Conservation (phyloP, 2,329 filamentous ascomycete genomes). For the Penicillium sp. region DNA sequence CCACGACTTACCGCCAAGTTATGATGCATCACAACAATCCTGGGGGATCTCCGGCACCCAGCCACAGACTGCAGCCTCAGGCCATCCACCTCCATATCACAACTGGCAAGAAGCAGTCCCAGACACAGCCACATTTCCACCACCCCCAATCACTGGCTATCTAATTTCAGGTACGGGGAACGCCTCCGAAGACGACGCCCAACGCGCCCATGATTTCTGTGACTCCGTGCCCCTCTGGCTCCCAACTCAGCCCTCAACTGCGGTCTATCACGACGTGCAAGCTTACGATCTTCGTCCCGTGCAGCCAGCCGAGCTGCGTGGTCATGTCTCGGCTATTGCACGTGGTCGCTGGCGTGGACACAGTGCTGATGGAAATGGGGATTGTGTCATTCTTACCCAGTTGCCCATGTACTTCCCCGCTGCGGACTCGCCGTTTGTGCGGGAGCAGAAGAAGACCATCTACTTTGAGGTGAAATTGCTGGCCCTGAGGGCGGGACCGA, state of each 20-base stretch:
- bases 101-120: slow-evolving; percentile 61
- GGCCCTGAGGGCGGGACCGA: slow-evolving; percentile 40
- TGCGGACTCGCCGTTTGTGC: slow-evolving; percentile 51
- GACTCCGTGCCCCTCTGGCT: slow-evolving; percentile 52
- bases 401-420: slow-evolving; percentile 58
- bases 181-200: slow-evolving; percentile 54
- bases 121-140: slow-evolving; percentile 60
- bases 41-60: not conserved
- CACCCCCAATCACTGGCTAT: slow-evolving; percentile 57
- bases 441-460: slow-evolving; percentile 51
- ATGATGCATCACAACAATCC: slow-evolving; percentile 7
- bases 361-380: slow-evolving; percentile 45
- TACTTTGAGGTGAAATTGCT: slow-evolving; percentile 61
- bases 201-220: slow-evolving; percentile 59
- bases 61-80: not conserved
- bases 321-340: slow-evolving; percentile 39
- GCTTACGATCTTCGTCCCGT: slow-evolving; percentile 49
- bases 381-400: slow-evolving; percentile 55
- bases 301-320: slow-evolving; percentile 43
- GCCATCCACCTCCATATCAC: slow-evolving; percentile 57
- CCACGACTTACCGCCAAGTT: slow-evolving; percentile 10
- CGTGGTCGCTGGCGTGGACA: slow-evolving; percentile 48
- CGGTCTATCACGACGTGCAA: slow-evolving; percentile 46
- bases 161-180: slow-evolving; percentile 58
- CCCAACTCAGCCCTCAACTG: slow-evolving; percentile 46